Conservation (phyloP, 192 early-diverging fungal genomes). For the Paraglomus occultum region DNA sequence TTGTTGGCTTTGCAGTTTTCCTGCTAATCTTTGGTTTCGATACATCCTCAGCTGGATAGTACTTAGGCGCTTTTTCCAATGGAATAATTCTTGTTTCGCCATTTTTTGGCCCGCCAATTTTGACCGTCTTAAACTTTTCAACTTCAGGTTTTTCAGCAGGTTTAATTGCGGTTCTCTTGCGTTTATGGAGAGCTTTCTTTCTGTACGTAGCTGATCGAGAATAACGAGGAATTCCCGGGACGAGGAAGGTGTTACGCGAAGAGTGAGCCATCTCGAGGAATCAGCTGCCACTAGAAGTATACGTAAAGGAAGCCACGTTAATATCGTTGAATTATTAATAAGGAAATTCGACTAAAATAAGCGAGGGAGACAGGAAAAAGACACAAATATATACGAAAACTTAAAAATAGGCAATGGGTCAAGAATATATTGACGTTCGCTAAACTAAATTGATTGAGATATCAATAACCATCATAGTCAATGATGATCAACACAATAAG, state of each 20-base stretch:
- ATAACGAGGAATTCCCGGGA: slow-evolving; percentile 80
- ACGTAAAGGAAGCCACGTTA: too few species aligned
- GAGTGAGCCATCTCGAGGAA: slow-evolving; percentile 19
- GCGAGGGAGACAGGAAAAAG: too few species aligned
- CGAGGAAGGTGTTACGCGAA: slow-evolving; percentile 79
- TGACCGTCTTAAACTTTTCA: slow-evolving; percentile 60
- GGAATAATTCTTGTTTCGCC: slow-evolving; percentile 68
- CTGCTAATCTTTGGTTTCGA: slow-evolving; percentile 74
- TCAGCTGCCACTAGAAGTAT: neutral
- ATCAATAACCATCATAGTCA: too few species aligned
- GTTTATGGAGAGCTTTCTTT: slow-evolving; percentile 90
- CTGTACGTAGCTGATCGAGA: slow-evolving; percentile 81
- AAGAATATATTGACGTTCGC: too few species aligned
- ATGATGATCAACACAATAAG: too few species aligned
- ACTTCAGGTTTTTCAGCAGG: slow-evolving; percentile 48
- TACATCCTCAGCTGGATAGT: slow-evolving; percentile 87
- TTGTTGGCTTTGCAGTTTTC: slow-evolving; percentile 67
- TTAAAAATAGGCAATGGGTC: too few species aligned
- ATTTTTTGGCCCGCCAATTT: slow-evolving; percentile 83
- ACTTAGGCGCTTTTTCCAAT: slow-evolving; percentile 67
- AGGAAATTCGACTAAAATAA: too few species aligned
- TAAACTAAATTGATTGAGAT: too few species aligned
- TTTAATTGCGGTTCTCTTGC: slow-evolving; percentile 63
- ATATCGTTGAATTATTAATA: too few species aligned
- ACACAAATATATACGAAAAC: too few species aligned